Conservation (phyloP, 306 rosid genomes). For the Rubus idaeus region DNA sequence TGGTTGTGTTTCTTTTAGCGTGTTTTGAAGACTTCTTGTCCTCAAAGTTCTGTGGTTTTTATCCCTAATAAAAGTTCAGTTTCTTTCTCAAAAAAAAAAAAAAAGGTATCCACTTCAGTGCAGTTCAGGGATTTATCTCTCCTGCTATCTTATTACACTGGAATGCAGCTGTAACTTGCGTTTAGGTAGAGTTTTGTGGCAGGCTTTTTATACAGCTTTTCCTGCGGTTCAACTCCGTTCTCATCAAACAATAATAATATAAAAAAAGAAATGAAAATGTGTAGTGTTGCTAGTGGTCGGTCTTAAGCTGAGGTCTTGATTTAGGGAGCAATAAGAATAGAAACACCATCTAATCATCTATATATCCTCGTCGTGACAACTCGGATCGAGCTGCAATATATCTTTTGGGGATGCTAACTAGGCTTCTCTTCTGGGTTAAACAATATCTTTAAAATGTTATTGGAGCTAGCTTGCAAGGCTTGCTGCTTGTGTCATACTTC, state of each 20-base stretch:
- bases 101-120: not conserved
- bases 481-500: not conserved
- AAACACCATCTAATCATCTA: not conserved
- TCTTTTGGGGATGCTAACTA: not conserved
- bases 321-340: not conserved
- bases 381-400: conserved; percentile 3
- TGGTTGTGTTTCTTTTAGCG: too few relatives aligned
- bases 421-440: not conserved
- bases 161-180: not conserved
- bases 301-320: not conserved
- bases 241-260: too few relatives aligned
- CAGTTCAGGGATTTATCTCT: not conserved
- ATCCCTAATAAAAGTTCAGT: too few relatives aligned
- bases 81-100: too few relatives aligned
- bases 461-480: not conserved
- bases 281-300: not conserved
- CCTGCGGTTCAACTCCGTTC: too few relatives aligned
- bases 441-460: not conserved
- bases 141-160: too few relatives aligned
- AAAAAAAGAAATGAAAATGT: not conserved
- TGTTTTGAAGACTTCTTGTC: too few relatives aligned
- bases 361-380: not conserved
- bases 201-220: too few relatives aligned
- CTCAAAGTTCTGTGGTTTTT: too few relatives aligned
- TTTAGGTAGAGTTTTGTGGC: not conserved